A percentile compares a stretch with the other conserved stretches of the same genome.
Conservation (phyloP, 495 filamentous ascomycete species). For the Oidiodendron maius region DNA sequence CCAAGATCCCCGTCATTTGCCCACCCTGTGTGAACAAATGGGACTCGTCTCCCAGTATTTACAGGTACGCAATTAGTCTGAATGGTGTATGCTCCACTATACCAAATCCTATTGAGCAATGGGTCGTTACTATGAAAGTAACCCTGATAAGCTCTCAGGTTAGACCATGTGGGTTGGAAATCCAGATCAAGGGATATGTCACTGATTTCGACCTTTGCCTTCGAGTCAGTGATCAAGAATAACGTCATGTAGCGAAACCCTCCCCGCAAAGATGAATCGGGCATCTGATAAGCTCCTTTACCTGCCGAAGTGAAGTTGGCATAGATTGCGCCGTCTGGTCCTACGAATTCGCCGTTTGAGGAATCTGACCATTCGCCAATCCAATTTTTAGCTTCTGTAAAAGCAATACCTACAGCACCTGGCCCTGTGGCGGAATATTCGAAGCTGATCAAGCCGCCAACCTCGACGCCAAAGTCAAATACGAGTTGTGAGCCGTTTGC, state of each 20-base stretch:
- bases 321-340: slow-evolving; percentile 48
- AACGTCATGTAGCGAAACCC: slow-evolving; percentile 56
- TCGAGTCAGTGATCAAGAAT: slow-evolving; percentile 36
- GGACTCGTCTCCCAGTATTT: slow-evolving; percentile 46
- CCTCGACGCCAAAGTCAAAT: slow-evolving; percentile 54
- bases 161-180: slow-evolving; percentile 62
- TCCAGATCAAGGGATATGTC: slow-evolving; percentile 42
- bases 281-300: slow-evolving; percentile 40
- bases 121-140: slow-evolving; percentile 58
- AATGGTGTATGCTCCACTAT: slow-evolving; percentile 56
- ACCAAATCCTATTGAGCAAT: slow-evolving; percentile 56
- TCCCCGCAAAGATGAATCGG: slow-evolving; percentile 46
- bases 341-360: slow-evolving; percentile 46
- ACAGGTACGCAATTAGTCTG: slow-evolving; percentile 53
- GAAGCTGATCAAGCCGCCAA: slow-evolving; percentile 49
- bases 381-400: slow-evolving; percentile 58
- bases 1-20: slow-evolving; percentile 45
- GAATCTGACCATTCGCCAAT: slow-evolving; percentile 56
- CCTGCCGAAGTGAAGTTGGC: slow-evolving; percentile 42
- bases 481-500: slow-evolving; percentile 43
- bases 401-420: slow-evolving; percentile 52
- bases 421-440: slow-evolving; percentile 37
- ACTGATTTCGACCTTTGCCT: slow-evolving; percentile 31
- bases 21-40: slow-evolving; percentile 45
- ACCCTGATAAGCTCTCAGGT: slow-evolving; percentile 54